Base-by-base conservation (phyloP, 805 yeast species). In the Starmerella bombi region DNA sequence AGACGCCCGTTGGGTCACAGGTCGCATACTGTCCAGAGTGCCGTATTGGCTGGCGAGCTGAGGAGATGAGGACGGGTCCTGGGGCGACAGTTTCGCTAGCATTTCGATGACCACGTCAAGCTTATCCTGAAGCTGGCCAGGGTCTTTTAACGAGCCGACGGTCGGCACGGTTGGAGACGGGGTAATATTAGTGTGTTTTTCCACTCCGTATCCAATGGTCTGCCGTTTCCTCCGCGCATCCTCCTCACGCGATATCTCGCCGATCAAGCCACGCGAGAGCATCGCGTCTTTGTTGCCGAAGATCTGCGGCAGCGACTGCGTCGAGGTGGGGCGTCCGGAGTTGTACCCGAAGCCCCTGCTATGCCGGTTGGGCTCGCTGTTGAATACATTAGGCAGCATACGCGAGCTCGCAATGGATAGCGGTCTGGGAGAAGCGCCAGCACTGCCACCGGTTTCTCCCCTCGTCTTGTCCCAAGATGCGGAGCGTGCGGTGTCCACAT, bases 201-300 rank as follows among this genome's bases (percentile, higher is more conserved):
- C 31, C 7, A 17, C 9, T 5, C 28, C 37, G 39, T 32, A 44
- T 10, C 44, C 49, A 30, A 45, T 20, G 6, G 49, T 50, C 37
- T 29, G 35, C 3, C 66, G 49, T 15, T 57, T 51, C 19, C 43
- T 37, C 44, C 58, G 58, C 35, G 59, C 59, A 25, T 63, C 63
- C 41, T 63, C 64, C 37, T 61, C 66, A 1, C 56, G 51, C 10
- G 61, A 60, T 38, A 63, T 63, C 40, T 60, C 65, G 15, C 60
- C 65, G n/a, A 63, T 56, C 14, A 63, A 48, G 3, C 67, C 67
- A 3, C 67, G 54, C 14, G 43, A 41, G 32, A 50, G 42, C 3
- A 38, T 22, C 9, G 33, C 20, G 25, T 46, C 42, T 12, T 46
- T 41, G 34, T 38, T 37, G 18, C 42, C 46, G 34, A 56, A 57